phyloP scores from a whole-genome alignment of 495 filamentous ascomycete species.

The Annulohypoxylon stygium region DNA sequence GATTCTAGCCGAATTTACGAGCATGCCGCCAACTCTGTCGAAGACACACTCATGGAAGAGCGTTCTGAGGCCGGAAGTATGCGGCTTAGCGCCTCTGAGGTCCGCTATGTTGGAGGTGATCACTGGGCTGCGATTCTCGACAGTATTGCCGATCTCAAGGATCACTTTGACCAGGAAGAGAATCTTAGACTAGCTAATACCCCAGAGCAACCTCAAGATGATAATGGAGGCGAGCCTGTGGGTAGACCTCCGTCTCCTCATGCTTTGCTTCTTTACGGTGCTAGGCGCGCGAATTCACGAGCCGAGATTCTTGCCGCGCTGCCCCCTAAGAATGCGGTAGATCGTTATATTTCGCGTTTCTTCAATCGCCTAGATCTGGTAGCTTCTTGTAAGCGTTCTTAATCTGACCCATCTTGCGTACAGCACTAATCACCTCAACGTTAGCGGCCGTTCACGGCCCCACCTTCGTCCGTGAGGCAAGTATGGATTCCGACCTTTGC shows the following conservation, averaged over 20 bases:
- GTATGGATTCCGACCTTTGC: conserved; percentile 1
- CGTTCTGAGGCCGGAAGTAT: conserved; percentile 13
- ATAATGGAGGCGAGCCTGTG: neutral
- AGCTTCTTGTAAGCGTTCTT: conserved; percentile 20
- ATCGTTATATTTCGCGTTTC: conserved; percentile 45
- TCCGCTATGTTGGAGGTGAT: conserved; percentile 11
- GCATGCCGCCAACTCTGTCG: neutral
- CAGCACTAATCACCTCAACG: neutral
- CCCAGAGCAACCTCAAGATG: conserved; percentile 6
- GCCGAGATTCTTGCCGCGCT: conserved; percentile 39
- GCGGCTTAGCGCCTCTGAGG: conserved; percentile 11
- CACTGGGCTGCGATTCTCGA: conserved; percentile 16
- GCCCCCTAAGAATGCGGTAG: conserved; percentile 36
- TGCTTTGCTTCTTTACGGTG: conserved; percentile 6
- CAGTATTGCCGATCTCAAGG: conserved; percentile 17
- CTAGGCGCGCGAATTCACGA: conserved; percentile 5
- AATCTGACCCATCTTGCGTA: neutral
- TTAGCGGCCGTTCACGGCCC: conserved; percentile 17
- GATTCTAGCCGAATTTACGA: neutral
- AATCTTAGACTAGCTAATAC: conserved; percentile 14
- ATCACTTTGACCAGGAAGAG: conserved; percentile 18
- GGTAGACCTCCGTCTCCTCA: conserved; percentile 13
- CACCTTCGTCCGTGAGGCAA: conserved; percentile 15
- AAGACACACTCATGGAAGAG: neutral
- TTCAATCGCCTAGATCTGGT: conserved; percentile 32